These are phyloP conservation scores for Pugionium dolabratum DNA, from an alignment of 345 rosid species.

Conservation along the genomic window DNA sequence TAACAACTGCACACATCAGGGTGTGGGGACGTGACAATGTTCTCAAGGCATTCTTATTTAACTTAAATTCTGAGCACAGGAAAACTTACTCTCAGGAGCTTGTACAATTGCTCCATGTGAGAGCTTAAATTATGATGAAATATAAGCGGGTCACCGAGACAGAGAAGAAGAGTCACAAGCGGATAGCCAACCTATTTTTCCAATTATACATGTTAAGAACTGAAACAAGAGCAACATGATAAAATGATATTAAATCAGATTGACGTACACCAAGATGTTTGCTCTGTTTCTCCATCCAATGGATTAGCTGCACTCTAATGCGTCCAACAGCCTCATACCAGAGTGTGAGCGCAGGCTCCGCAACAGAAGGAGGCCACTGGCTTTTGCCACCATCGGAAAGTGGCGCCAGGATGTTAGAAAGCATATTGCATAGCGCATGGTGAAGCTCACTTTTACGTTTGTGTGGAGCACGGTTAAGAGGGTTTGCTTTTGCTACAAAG, in stretches of 20 bases:
- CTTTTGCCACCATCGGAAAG: constrained; percentile 92
- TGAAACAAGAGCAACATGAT: constrained; percentile 14
- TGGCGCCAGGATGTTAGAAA: constrained; percentile 90
- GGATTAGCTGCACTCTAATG: constrained; percentile 74
- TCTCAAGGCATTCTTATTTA: constrained; percentile 11
- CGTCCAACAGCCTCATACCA: constrained; percentile 99
- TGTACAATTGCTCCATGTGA: constrained; percentile 98
- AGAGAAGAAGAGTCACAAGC: constrained; percentile 94
- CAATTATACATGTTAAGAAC: constrained; percentile 31
- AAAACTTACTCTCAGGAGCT: constrained; percentile 85
- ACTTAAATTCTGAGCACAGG: constrained; percentile 18
- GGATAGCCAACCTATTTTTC: constrained; percentile 89
- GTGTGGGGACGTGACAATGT: constrained; percentile 16
- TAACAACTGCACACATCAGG: constrained; percentile 16
- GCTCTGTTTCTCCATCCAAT: constrained; percentile 99
- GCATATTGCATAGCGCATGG: constrained; percentile 97
- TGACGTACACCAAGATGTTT: constrained; percentile 86
- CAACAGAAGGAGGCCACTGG: constrained; percentile 98
- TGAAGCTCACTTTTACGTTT: constrained; percentile 95
- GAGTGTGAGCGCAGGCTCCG: constrained; percentile 82
- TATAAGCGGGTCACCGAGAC: constrained; percentile 95
- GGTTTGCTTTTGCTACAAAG: constrained; percentile 97
- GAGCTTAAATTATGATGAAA: constrained; percentile 79
- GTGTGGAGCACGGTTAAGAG: constrained; percentile 86
- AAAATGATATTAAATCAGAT: constrained; percentile 17